A percentile compares a stretch with the other conserved stretches of the same genome.
These are phyloP conservation scores for Orbilia ellipsospora DNA, from an alignment of 2,329 filamentous ascomycete species.

Conservation along the genomic window DNA sequence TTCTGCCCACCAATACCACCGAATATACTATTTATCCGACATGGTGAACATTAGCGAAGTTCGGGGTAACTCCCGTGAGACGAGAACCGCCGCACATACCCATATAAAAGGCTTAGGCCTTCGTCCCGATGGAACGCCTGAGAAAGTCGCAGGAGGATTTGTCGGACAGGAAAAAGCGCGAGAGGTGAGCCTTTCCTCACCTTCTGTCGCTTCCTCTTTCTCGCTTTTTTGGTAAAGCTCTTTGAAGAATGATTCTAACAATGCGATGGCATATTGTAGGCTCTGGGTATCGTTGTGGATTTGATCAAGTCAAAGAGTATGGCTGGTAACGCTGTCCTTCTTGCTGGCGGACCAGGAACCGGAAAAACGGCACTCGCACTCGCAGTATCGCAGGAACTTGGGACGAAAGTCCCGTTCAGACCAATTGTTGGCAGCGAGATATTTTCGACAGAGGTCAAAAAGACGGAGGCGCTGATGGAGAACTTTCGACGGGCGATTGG, in stretches of 20 bases:
- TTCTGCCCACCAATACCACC: constrained; percentile 9
- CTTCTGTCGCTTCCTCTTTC: background rate
- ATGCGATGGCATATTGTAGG: constrained; percentile 66
- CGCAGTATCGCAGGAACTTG: constrained; percentile 94
- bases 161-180: constrained; percentile 87
- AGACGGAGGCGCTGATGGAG: constrained; percentile 99
- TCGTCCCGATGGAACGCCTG: constrained; percentile 84
- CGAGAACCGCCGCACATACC: constrained; percentile 94
- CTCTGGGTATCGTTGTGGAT: constrained; percentile 94
- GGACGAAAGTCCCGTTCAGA: constrained; percentile 98
- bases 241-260: background rate
- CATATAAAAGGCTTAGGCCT: constrained; percentile 97
- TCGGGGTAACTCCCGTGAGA: constrained; percentile 61
- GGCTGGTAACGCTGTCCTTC: constrained; percentile 90
- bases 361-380: constrained; percentile 97
- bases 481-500: constrained; percentile 96
- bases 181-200: constrained; percentile 72
- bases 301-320: constrained; percentile 97
- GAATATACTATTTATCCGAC: constrained; percentile 22
- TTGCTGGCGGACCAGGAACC: constrained; percentile 93
- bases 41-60: constrained; percentile 53
- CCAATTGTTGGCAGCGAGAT: constrained; percentile 98
- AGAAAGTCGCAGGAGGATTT: constrained; percentile 82
- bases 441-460: constrained; percentile 98
- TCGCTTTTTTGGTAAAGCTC: background rate